Evolutionary conservation across 345 rosid genomes (phyloP), one percentile per base, ranked within the genome.

Genomic region (Aegle marmelos): DNA sequence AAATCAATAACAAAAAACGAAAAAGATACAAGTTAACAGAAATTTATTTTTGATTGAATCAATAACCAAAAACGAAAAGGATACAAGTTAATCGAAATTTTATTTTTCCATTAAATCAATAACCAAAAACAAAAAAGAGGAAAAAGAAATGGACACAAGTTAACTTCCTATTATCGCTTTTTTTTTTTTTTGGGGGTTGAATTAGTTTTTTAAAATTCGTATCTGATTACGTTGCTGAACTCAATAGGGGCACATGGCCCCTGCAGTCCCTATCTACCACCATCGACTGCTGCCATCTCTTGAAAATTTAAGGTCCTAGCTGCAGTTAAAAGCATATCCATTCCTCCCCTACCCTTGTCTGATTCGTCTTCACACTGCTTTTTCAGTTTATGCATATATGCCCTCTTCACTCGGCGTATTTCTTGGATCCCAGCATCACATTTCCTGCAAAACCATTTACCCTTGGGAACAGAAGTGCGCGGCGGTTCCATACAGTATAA

Each of bases 401-500:
- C 86, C 85, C 72, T 87, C 80, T 86, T 87, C 16, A 27, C 92
- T 82, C 82, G 83, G 60, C 80, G 79, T 45, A 94, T 88, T 76
- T 80, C 81, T 72, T 80, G 79, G 68, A 91, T 83, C 70, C 90
- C 97, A 64, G 73, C 82, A 5, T 80, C 83, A 79, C 99, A 96
- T 58, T 85, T 88, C 76, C 75, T 83, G 89, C 99, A 96, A 78
- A 87, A 94, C 99, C 98, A 96, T 60, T 85, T 87, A 53, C 94
- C 97, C 65, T 9, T 56, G 1, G 99, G 99, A 73, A 94, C 64
- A 30, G 80, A 70, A 53, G 57, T 53, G 4, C 73, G 88, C 6
- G 95, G 93, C 0, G 99, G 99, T 68, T 56, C 85, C 93, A 93
- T 78, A 85, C 98, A 96, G 77, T 93, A 92, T 65, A 92, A 73